phyloP scores from a whole-genome alignment of 371 early-diverging fungal species.

The Mucor racemosus region DNA sequence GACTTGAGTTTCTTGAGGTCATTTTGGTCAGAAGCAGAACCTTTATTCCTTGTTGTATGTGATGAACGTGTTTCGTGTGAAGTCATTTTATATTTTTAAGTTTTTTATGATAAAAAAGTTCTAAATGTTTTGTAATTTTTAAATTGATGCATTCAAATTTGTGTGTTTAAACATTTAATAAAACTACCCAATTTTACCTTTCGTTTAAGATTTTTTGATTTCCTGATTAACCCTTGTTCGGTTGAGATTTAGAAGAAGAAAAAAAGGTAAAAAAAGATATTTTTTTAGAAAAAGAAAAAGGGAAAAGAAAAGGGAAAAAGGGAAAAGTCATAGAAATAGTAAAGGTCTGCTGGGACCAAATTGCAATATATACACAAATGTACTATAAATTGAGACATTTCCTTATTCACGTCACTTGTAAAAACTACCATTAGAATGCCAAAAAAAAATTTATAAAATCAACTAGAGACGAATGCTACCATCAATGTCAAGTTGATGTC shows the following conservation, averaged over 20 bases:
- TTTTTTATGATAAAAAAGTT: conserved; percentile 16
- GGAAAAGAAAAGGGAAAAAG: conserved; percentile 10
- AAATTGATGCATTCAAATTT: neutral
- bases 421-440: neutral
- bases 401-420: conserved; percentile 8
- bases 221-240: conserved; percentile 1
- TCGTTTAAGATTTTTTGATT: neutral
- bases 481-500: neutral
- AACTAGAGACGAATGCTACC: neutral
- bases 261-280: conserved; percentile 9
- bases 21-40: conserved; percentile 32
- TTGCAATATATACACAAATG: neutral
- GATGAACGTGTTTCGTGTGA: conserved; percentile 41
- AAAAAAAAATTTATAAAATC: neutral
- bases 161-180: no score
- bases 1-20: conserved; percentile 67
- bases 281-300: conserved; percentile 14
- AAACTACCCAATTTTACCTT: neutral
- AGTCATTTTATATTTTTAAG: conserved; percentile 27
- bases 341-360: conserved; percentile 2
- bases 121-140: neutral
- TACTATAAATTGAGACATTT: conserved; percentile 20
- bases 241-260: neutral
- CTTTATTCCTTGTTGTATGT: conserved; percentile 35
- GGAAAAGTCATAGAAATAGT: conserved; percentile 5